Percentiles rank a stretch among this genome's conserved stretches.
These are phyloP conservation scores for Crithidia fasciculata DNA, from an alignment of 208 protist species.

Conservation along the genomic window DNA sequence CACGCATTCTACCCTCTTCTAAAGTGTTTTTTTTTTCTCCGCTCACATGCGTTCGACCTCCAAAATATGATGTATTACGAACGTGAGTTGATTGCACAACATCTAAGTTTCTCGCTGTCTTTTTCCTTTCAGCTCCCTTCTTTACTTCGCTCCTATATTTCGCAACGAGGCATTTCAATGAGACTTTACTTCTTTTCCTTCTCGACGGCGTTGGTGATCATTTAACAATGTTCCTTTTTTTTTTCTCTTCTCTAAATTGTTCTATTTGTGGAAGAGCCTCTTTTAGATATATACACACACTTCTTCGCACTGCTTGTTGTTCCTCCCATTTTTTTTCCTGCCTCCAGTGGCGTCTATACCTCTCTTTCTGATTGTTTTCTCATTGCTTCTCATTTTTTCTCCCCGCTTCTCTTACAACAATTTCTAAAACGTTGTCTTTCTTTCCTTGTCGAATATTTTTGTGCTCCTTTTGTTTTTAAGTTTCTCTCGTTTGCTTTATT, in stretches of 20 bases:
- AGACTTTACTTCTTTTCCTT: slow-evolving; percentile 8
- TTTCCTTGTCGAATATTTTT: background rate
- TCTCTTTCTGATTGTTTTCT: background rate
- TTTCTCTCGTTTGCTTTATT: slow-evolving; percentile 7
- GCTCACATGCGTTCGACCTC: background rate
- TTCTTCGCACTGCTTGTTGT: background rate
- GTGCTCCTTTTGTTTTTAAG: background rate
- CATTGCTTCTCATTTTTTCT: too few species aligned
- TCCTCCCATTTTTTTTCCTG: slow-evolving; percentile 17
- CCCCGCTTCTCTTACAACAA: too few species aligned
- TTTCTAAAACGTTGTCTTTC: slow-evolving; percentile 9
- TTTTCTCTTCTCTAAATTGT: slow-evolving; percentile 7
- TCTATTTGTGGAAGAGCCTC: background rate
- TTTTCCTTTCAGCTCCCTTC: slow-evolving; percentile 20
- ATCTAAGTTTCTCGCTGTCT: background rate
- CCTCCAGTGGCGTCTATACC: background rate
- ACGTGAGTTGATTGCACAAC: too few species aligned
- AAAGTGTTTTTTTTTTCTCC: slow-evolving; percentile 18
- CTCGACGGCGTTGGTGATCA: background rate
- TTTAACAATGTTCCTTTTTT: slow-evolving; percentile 3
- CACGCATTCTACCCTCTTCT: background rate
- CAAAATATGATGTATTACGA: too few species aligned
- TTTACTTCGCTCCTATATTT: slow-evolving; percentile 5
- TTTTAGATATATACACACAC: background rate
- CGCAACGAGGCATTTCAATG: background rate